A percentile compares a stretch with the other conserved stretches of the same genome.
Conservation (phyloP, 768 basidiomycete species). For the Tylopilus balloui region DNA sequence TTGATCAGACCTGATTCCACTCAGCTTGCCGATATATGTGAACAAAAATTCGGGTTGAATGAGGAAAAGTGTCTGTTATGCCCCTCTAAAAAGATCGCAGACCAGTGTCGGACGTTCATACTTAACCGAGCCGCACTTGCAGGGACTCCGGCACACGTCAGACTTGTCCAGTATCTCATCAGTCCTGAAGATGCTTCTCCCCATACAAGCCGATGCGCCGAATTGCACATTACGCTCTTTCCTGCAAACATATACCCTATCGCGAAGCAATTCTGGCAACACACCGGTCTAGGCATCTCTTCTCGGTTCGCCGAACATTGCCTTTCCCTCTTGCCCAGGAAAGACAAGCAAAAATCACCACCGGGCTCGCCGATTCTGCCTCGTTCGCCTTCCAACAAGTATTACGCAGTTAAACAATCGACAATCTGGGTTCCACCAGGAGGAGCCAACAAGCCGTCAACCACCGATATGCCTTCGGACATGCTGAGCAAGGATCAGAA, state of each 20-base stretch:
- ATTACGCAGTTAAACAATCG: constrained; percentile 43
- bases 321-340: constrained; percentile 58
- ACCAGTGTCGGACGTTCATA: constrained; percentile 73
- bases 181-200: constrained; percentile 49
- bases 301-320: constrained; percentile 84
- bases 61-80: constrained; percentile 78
- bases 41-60: constrained; percentile 67
- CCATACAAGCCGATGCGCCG: constrained; percentile 36
- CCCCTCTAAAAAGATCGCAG: constrained; percentile 67
- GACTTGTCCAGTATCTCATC: constrained; percentile 68
- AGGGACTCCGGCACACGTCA: constrained; percentile 43
- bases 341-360: constrained; percentile 32
- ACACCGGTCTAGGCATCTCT: constrained; percentile 85
- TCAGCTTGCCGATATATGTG: constrained; percentile 76
- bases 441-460: constrained; percentile 5
- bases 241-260: constrained; percentile 52
- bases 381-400: constrained; percentile 45
- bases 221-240: constrained; percentile 83
- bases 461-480: constrained; percentile 32
- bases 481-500: constrained; percentile 56
- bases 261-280: constrained; percentile 96
- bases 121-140: constrained; percentile 42
- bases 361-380: constrained; percentile 14
- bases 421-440: constrained; percentile 5
- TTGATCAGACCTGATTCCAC: not conserved